Conservation (phyloP, 441 rosid genomes). For the Gossypium laxum region DNA sequence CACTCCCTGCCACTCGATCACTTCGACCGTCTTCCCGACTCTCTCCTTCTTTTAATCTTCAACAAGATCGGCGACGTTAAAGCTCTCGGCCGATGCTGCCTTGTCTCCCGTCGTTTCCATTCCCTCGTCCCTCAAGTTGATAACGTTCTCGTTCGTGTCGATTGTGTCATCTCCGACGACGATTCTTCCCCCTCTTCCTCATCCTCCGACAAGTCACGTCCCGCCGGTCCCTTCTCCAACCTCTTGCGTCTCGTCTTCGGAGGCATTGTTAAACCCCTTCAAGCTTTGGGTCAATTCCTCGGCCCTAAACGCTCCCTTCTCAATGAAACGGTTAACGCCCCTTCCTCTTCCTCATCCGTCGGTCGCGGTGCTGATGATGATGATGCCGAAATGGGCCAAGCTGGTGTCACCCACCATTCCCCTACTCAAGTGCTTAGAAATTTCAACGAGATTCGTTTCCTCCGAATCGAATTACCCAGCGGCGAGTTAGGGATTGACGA, state of each 20-base stretch:
- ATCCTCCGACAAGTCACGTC: conserved; percentile 35
- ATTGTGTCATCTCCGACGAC: conserved; percentile 81
- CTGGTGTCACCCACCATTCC: conserved; percentile 82
- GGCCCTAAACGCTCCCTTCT: conserved; percentile 31
- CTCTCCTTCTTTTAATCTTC: conserved; percentile 60
- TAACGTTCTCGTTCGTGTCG: conserved; percentile 74
- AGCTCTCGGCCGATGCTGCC: conserved; percentile 76
- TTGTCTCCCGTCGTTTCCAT: conserved; percentile 66
- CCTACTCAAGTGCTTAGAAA: conserved; percentile 79
- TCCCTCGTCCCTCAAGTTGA: conserved; percentile 71
- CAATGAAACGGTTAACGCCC: conserved; percentile 1
- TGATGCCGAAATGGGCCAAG: conserved; percentile 54
- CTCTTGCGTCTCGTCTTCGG: conserved; percentile 48
- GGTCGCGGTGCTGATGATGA: conserved; percentile 38
- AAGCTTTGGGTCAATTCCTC: conserved; percentile 49
- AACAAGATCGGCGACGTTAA: conserved; percentile 74
- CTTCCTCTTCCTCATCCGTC: conserved; percentile 32
- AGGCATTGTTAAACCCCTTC: conserved; percentile 62
- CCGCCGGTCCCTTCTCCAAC: conserved; percentile 31
- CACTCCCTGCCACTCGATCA: conserved; percentile 58
- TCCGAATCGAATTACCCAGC: conserved; percentile 66
- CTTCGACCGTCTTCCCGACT: conserved; percentile 77
- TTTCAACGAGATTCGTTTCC: conserved; percentile 61
- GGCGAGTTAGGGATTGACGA: conserved; percentile 78
- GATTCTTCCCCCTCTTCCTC: conserved; percentile 32